These are phyloP conservation scores for Madurella fahalii DNA, from an alignment of 2,329 filamentous ascomycete species.

Conservation along the genomic window DNA sequence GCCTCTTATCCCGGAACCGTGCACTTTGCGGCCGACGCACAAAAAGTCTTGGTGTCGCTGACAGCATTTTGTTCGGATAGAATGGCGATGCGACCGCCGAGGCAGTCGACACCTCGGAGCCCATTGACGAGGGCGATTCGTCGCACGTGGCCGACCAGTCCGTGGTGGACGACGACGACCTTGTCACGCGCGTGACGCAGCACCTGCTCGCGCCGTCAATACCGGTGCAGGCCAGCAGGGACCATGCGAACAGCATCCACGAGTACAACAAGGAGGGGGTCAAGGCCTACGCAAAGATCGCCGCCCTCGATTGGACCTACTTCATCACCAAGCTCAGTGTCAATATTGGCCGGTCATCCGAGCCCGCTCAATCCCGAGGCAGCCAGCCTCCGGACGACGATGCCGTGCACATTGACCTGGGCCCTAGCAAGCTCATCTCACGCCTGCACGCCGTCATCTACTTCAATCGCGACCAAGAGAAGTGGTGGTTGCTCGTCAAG, in stretches of 20 bases:
- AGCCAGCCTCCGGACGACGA: constrained; percentile 41
- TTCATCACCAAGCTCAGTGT: constrained; percentile 73
- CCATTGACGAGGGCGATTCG: constrained; percentile 42
- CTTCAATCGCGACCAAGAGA: constrained; percentile 63
- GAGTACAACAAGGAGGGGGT: constrained; percentile 59
- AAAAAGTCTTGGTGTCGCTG: neutral
- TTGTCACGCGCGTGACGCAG: constrained; percentile 54
- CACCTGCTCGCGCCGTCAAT: constrained; percentile 40
- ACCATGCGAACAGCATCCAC: constrained; percentile 62
- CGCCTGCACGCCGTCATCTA: constrained; percentile 71
- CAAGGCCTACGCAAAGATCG: constrained; percentile 76
- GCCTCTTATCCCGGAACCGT: neutral
- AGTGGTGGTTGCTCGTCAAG: constrained; percentile 82
- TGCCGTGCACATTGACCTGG: constrained; percentile 79
- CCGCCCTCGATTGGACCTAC: constrained; percentile 78
- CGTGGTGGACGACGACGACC: constrained; percentile 44
- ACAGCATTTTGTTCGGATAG: constrained; percentile 27
- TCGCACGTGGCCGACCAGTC: constrained; percentile 41
- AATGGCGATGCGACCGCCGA: constrained; percentile 41
- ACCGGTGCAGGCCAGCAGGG: constrained; percentile 55
- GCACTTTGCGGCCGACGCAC: neutral
- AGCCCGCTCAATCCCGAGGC: constrained; percentile 36
- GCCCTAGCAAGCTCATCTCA: constrained; percentile 77
- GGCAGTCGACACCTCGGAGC: constrained; percentile 35
- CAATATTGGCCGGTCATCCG: constrained; percentile 69